Evolutionary conservation across 2,329 filamentous ascomycete genomes (phyloP).

Genomic region (Epichloe brachyelytri): DNA sequence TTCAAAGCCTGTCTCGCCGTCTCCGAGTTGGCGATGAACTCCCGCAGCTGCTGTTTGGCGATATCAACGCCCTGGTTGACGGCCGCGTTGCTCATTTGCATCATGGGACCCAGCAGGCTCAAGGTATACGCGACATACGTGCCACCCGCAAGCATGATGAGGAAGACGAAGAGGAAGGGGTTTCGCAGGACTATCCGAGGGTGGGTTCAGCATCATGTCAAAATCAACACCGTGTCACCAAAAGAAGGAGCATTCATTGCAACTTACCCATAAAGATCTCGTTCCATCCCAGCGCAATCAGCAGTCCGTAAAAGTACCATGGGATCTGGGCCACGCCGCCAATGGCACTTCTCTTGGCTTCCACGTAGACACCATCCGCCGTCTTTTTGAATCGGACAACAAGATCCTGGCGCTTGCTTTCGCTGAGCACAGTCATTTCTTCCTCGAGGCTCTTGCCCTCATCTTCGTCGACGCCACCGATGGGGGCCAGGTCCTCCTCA

Average conservation of each 20-base stretch:
- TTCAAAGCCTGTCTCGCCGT: conserved; percentile 71
- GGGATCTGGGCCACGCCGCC: conserved; percentile 90
- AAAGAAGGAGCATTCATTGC: not conserved
- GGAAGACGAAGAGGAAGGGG: conserved; percentile 80
- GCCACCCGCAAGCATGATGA: conserved; percentile 62
- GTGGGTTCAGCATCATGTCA: not conserved
- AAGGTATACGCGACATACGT: conserved; percentile 87
- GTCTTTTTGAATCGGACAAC: conserved; percentile 96
- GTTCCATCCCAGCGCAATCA: conserved; percentile 95
- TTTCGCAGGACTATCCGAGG: conserved; percentile 66
- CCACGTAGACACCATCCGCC: conserved; percentile 92
- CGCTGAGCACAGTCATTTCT: conserved; percentile 88
- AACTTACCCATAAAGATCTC: conserved; percentile 81
- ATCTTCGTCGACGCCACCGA: conserved; percentile 88
- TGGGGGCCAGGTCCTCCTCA: conserved; percentile 78
- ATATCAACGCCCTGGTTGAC: conserved; percentile 78
- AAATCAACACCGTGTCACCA: too few species aligned
- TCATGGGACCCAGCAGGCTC: conserved; percentile 90
- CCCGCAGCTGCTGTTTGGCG: conserved; percentile 78
- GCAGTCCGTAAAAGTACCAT: conserved; percentile 81
- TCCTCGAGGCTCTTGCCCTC: conserved; percentile 91
- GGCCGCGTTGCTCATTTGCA: conserved; percentile 88
- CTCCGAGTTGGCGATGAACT: conserved; percentile 82
- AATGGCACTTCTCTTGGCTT: conserved; percentile 93
- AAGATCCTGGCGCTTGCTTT: conserved; percentile 81